Evolutionary conservation across 306 rosid genomes (phyloP).

Genomic region (Begonia loranthoides): DNA sequence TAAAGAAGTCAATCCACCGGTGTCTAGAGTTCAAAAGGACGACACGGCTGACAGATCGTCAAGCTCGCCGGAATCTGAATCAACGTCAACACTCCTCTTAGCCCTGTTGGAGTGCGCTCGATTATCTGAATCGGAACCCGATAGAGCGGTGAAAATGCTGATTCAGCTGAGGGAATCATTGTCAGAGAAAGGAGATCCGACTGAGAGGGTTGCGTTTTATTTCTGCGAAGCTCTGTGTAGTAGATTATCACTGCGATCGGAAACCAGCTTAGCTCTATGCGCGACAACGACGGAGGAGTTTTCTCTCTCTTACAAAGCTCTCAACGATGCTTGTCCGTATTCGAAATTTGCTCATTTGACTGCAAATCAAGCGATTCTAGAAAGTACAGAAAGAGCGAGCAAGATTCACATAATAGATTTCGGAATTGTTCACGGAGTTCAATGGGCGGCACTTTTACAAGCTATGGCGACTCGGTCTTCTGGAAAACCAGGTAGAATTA

Average conservation of each 20-base stretch:
- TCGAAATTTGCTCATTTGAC: constrained; percentile 87
- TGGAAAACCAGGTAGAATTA: constrained; percentile 55
- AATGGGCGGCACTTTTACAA: constrained; percentile 90
- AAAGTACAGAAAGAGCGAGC: constrained; percentile 46
- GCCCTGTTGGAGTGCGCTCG: constrained; percentile 53
- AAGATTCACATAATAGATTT: constrained; percentile 81
- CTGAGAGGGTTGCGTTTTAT: constrained; percentile 49
- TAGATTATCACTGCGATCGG: constrained; percentile 19
- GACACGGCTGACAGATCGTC: constrained; percentile 18
- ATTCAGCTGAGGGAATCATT: constrained; percentile 32
- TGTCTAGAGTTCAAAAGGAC: constrained; percentile 1
- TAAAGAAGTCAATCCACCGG: constrained; percentile 11
- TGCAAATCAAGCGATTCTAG: constrained; percentile 89
- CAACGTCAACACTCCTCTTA: constrained; percentile 51
- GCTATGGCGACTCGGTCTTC: constrained; percentile 79
- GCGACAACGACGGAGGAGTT: constrained; percentile 45
- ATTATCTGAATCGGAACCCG: constrained; percentile 34
- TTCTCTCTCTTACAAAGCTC: constrained; percentile 61
- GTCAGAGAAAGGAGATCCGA: constrained; percentile 67
- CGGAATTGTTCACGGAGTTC: constrained; percentile 85
- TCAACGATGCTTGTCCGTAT: constrained; percentile 87
- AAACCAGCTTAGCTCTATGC: constrained; percentile 8
- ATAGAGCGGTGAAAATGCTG: constrained; percentile 43
- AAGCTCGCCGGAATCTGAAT: constrained; percentile 26
- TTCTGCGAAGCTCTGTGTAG: constrained; percentile 49